Conservation (phyloP, 2,329 filamentous ascomycete species). For the Dactylellina sp. region DNA sequence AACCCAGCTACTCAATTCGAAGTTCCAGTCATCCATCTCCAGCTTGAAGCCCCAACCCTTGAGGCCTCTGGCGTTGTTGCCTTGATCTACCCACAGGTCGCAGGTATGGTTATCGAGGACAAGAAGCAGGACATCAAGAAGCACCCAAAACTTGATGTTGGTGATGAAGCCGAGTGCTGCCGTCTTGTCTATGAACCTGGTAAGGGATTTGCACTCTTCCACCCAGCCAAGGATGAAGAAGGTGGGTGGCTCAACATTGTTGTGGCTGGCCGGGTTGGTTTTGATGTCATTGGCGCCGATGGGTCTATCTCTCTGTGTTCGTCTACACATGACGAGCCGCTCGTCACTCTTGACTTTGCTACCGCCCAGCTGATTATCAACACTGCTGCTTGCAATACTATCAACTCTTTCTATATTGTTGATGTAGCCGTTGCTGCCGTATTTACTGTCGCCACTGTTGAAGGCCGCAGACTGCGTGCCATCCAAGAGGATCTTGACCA, state of each 20-base stretch:
- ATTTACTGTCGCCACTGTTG: slow-evolving; percentile 60
- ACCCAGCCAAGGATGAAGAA: slow-evolving; percentile 59
- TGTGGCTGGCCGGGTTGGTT: slow-evolving; percentile 59
- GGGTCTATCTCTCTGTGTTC: slow-evolving; percentile 59
- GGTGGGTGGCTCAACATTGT: slow-evolving; percentile 59
- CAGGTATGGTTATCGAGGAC: slow-evolving; percentile 54
- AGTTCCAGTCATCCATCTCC: slow-evolving; percentile 58
- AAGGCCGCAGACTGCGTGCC: slow-evolving; percentile 58
- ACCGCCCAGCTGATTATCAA: slow-evolving; percentile 57
- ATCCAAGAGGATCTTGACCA: slow-evolving; percentile 57
- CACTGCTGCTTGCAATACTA: slow-evolving; percentile 58
- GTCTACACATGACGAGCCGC: slow-evolving; percentile 58
- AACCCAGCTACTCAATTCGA: slow-evolving; percentile 58
- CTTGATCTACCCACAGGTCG: slow-evolving; percentile 59
- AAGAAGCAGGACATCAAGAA: slow-evolving; percentile 57
- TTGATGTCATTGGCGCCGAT: slow-evolving; percentile 58
- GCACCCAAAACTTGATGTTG: slow-evolving; percentile 58
- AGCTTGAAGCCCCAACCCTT: slow-evolving; percentile 58
- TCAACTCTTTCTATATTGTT: slow-evolving; percentile 61
- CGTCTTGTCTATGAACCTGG: slow-evolving; percentile 58
- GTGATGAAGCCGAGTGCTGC: slow-evolving; percentile 60
- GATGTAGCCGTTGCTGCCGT: slow-evolving; percentile 61
- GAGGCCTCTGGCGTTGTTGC: slow-evolving; percentile 58
- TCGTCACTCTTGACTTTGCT: slow-evolving; percentile 60
- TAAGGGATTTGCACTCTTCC: slow-evolving; percentile 60